Evolutionary conservation across 805 yeast species (phyloP), one percentile per base, ranked within the genome.

Genomic region (Nakazawaea wickerhamii): DNA sequence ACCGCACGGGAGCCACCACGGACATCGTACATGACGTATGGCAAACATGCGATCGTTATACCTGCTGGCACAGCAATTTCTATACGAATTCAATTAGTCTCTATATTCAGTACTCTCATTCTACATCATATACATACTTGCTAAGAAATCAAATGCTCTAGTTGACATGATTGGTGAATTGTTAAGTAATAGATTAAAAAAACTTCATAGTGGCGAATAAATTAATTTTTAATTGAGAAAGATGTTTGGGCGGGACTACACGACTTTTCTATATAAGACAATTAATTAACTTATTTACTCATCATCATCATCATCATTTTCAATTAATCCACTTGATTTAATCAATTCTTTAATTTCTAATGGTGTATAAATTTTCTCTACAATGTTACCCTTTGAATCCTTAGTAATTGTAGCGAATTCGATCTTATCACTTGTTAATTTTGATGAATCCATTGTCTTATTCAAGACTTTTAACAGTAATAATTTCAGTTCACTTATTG

Each of bases 1-100:
- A 93, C 95, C 19, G 97, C 99, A 60, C 99, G 75, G 45, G 86
- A 77, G 43, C 99, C 99, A 47, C 99, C 99, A 58, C 84, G 81
- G 30, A 93, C 99, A 58, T 93, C 98, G 60, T 88, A 93, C 66
- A 93, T 70, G 22, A 97, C 81, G 54, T 84, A 78, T 58, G 88
- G 91, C 7, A 82, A 84, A 9, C 84, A 80, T 28, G 87, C 70
- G 40, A 81, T 60, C 17, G 84, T 81, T 11, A 81, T 57, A 55
- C 90, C 90, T 3, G 75, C 73, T 8, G 93, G 93, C 27, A 83
- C 61, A 3, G 91, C 91, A 45, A 85, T 61, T 53, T 56, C 53
- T 49, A 21, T n/a, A 9, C 15, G 15, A n/a, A n/a, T n/a, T n/a
- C n/a, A n/a, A n/a, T n/a, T n/a, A n/a, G n/a, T n/a, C n/a, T n/a